These are phyloP conservation scores for Vinca minor DNA, from an alignment of 257 asterid genomes.

Conservation along the genomic window DNA sequence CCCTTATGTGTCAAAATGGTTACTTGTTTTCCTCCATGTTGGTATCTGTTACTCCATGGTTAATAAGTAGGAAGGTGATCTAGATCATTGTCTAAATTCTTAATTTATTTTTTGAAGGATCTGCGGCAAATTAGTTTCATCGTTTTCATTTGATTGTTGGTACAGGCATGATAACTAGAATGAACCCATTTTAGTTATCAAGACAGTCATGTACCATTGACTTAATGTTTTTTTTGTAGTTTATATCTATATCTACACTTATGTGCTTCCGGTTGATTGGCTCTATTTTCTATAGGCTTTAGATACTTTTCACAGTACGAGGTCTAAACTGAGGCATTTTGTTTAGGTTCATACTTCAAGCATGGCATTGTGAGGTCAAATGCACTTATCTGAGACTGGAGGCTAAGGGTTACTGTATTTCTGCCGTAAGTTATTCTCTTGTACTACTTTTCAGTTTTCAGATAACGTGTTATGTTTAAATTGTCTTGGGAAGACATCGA, in stretches of 20 bases:
- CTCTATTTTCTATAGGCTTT: neutral
- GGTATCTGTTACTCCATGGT: neutral
- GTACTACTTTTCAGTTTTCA: neutral
- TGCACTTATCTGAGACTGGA: neutral
- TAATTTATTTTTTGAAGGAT: neutral
- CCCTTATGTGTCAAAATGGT: neutral
- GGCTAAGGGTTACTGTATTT: neutral
- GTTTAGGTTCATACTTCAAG: constrained; percentile 1
- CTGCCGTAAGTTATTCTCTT: neutral
- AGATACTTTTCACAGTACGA: neutral
- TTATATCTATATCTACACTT: neutral
- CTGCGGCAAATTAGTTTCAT: neutral
- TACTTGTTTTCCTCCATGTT: neutral
- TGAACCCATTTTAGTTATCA: neutral
- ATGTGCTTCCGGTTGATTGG: neutral
- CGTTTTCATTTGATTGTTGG: neutral
- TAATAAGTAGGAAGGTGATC: neutral
- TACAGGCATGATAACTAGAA: neutral
- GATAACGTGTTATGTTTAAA: neutral
- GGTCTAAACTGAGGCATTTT: neutral
- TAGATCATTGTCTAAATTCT: neutral
- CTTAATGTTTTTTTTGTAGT: neutral
- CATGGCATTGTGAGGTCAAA: constrained; percentile 3
- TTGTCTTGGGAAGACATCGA: neutral
- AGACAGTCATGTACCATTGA: neutral